Evolutionary conservation across 2,329 filamentous ascomycete species (phyloP).

Genomic region (Xylaria sp.): DNA sequence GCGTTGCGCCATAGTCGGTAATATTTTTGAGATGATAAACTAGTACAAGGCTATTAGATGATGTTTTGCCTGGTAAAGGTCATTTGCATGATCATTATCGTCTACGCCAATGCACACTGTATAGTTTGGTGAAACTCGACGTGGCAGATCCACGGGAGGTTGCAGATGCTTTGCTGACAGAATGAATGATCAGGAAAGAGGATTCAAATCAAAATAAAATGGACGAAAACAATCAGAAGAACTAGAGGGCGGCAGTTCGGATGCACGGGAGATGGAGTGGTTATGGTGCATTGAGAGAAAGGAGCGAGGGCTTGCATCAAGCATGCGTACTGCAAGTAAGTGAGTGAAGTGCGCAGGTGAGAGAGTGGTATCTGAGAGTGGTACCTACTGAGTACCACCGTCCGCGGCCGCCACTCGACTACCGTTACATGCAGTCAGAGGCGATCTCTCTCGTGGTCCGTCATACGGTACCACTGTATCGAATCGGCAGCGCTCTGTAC

Average conservation of each 20-base stretch:
- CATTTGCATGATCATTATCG: constrained; percentile 20
- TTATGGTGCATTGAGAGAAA: constrained; percentile 17
- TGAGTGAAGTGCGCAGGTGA: background rate
- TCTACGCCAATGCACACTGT: constrained; percentile 7
- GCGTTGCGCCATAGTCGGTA: constrained; percentile 25
- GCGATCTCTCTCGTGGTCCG: background rate
- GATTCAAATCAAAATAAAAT: background rate
- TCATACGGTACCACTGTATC: constrained; percentile 4
- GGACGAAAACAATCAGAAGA: constrained; percentile 3
- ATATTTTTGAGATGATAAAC: constrained; percentile 4
- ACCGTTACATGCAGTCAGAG: background rate
- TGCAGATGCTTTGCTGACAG: constrained; percentile 21
- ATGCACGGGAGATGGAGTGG: constrained; percentile 14
- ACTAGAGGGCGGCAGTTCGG: constrained; percentile 17
- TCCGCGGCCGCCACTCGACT: background rate
- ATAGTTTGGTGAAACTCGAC: background rate
- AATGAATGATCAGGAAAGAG: constrained; percentile 6
- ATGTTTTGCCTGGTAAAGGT: background rate
- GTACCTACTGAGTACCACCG: too few relatives aligned
- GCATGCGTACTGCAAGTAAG: background rate
- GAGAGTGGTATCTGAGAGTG: background rate
- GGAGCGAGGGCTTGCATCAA: constrained; percentile 16
- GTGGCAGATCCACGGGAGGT: constrained; percentile 15
- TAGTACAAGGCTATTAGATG: constrained; percentile 14
- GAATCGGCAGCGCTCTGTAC: background rate